phyloP scores from a whole-genome alignment of 1,284 basidiomycete genomes.

The Coniophora puteana region DNA sequence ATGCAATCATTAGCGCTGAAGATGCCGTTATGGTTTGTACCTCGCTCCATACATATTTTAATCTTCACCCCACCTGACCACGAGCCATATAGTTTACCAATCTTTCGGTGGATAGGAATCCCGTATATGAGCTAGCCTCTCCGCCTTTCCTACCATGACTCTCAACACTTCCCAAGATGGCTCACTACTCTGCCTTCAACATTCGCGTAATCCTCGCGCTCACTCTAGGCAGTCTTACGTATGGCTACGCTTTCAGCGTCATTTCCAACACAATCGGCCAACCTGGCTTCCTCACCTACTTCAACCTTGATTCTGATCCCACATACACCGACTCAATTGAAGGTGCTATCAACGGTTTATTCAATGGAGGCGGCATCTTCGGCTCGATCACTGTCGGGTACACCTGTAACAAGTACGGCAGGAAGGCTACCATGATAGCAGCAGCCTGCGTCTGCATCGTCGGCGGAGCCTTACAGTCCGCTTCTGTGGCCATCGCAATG shows the following conservation, averaged over 20 bases:
- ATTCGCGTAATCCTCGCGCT: constrained; percentile 10
- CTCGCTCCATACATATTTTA: no score
- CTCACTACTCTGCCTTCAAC: constrained; percentile 9
- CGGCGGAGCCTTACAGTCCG: constrained; percentile 9
- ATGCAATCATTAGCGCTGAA: no score
- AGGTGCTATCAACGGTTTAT: constrained; percentile 12
- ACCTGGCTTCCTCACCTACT: constrained; percentile 12
- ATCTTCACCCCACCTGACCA: no score
- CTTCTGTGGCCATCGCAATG: constrained; percentile 10
- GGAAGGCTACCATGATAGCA: constrained; percentile 13
- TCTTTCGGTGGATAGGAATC: no score
- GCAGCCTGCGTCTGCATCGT: constrained; percentile 5
- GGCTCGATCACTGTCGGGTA: constrained; percentile 9
- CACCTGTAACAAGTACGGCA: constrained; percentile 8
- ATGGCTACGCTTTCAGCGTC: constrained; percentile 12
- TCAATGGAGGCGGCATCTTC: constrained; percentile 10
- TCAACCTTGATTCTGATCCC: constrained; percentile 6
- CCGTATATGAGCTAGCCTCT: neutral
- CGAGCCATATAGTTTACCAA: no score
- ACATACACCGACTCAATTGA: constrained; percentile 8
- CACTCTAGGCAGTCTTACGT: constrained; percentile 14
- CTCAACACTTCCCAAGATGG: constrained; percentile 3
- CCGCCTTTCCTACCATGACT: neutral
- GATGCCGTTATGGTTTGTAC: no score
- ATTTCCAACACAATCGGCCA: constrained; percentile 13